Evolutionary conservation across 805 yeast species (phyloP), one percentile per base, ranked within the genome.

Genomic region (Ogataea polymorpha): DNA sequence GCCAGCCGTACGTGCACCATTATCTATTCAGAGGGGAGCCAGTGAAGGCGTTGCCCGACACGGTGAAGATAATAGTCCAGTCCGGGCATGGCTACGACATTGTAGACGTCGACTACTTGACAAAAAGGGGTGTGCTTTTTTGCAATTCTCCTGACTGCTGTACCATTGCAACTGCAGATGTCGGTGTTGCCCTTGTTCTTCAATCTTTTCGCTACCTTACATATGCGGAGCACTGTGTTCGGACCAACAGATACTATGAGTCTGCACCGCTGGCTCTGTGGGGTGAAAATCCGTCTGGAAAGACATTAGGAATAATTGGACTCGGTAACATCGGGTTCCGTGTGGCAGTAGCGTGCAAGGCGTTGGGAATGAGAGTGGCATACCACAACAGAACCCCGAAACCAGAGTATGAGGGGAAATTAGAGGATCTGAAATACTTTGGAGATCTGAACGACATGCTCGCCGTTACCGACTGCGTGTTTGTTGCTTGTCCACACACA

Each of bases 321-420:
- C 49, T 73, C 5, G 79, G 79, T 13, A 70, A 70, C 42, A 73
- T 73, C 47, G 77, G 77, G 4, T 47, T 59, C 31, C 54, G 66
- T 12, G 69, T 70, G 3, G 75, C 75, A 3, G 58, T 58, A 32
- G 63, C 70, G 23, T 67, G 73, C 46, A 54, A 62, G 12, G 63
- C 71, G 7, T 46, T 73, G 36, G 77, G 76, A 1, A 69, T 70
- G 68, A 65, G 66, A 4, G 63, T 70, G 8, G 56, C 62, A 2
- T 72, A 72, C 41, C 68, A 67, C 43, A 72, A 70, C 48, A 55
- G 74, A 42, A 45, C 55, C 8, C 49, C 56, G 14, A 62, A 65
- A 25, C 52, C 49, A 2, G 57, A 52, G 5, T 53, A 60, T 24
- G 68, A 67, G 44, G 42, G 49, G 21, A 52, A 66, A 25, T 47